Conservation (phyloP, 345 rosid species). For the Garcia nutans region DNA sequence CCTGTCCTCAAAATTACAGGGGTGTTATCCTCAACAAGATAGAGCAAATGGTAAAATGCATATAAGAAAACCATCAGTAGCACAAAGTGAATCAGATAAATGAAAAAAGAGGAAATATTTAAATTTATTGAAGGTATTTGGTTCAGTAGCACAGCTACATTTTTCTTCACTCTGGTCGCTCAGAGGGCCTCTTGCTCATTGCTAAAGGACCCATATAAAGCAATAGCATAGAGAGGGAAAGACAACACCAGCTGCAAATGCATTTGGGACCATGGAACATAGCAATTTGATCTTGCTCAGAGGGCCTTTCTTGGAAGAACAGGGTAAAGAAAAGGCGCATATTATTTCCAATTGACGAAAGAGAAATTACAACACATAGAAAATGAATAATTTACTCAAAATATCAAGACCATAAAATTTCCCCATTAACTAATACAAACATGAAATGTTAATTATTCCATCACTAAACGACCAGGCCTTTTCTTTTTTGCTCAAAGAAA, state of each 20-base stretch:
- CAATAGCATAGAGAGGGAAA: not conserved
- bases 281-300: not conserved
- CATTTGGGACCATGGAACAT: not conserved
- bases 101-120: not conserved
- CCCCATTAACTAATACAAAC: not conserved
- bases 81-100: not conserved
- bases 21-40: not conserved
- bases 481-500: too few relatives aligned
- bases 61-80: not conserved
- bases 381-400: not conserved
- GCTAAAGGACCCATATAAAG: not conserved
- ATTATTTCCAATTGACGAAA: too few relatives aligned
- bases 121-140: not conserved
- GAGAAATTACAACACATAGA: not conserved
- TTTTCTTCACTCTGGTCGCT: not conserved
- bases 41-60: conserved; percentile 9
- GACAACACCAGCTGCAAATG: not conserved
- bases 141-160: not conserved
- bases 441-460: not conserved
- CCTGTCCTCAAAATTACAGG: conserved; percentile 33
- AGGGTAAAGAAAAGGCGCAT: not conserved
- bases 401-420: not conserved
- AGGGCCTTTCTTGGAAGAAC: not conserved
- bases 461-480: not conserved
- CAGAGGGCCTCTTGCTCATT: not conserved